Evolutionary conservation across 768 basidiomycete species (phyloP).

Genomic region (Termitomyces sp.): DNA sequence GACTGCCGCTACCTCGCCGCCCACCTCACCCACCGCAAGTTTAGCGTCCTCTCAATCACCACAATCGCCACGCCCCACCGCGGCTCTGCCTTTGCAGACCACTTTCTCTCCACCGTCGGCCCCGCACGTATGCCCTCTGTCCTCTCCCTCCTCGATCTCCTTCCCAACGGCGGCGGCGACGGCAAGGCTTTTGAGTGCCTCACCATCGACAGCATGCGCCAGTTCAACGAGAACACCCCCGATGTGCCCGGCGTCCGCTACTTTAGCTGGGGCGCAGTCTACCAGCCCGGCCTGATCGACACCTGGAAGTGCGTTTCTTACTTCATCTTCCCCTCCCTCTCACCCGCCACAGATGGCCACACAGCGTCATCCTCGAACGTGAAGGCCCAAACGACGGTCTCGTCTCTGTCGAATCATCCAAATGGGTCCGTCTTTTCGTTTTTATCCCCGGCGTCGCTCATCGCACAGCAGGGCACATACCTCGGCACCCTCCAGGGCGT

Average conservation of each 20-base stretch:
- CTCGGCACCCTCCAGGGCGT: slow-evolving; percentile 88
- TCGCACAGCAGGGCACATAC: slow-evolving; percentile 67
- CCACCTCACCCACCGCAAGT: slow-evolving; percentile 65
- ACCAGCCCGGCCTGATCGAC: slow-evolving; percentile 86
- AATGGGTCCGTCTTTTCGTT: slow-evolving; percentile 52
- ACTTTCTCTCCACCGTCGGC: slow-evolving; percentile 76
- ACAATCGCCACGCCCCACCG: slow-evolving; percentile 95
- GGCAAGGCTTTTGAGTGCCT: slow-evolving; percentile 91
- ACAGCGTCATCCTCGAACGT: slow-evolving; percentile 74
- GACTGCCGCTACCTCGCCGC: slow-evolving; percentile 91
- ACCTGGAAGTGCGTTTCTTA: slow-evolving; percentile 59
- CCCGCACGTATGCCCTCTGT: slow-evolving; percentile 60
- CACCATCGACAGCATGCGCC: slow-evolving; percentile 77
- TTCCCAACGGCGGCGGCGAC: slow-evolving; percentile 91
- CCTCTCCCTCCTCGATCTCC: slow-evolving; percentile 69
- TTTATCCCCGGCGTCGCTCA: neutral
- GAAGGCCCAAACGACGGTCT: slow-evolving; percentile 96
- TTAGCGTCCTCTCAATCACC: slow-evolving; percentile 81
- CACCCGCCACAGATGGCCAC: slow-evolving; percentile 45
- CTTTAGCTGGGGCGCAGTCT: slow-evolving; percentile 93
- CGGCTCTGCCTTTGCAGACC: slow-evolving; percentile 90
- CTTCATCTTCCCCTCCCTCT: slow-evolving; percentile 9
- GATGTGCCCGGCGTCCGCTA: slow-evolving; percentile 78
- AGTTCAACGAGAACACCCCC: slow-evolving; percentile 84
- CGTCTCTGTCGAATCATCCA: slow-evolving; percentile 80